Evolutionary conservation across 495 filamentous ascomycete genomes (phyloP).

Genomic region (Neurospora sp.): DNA sequence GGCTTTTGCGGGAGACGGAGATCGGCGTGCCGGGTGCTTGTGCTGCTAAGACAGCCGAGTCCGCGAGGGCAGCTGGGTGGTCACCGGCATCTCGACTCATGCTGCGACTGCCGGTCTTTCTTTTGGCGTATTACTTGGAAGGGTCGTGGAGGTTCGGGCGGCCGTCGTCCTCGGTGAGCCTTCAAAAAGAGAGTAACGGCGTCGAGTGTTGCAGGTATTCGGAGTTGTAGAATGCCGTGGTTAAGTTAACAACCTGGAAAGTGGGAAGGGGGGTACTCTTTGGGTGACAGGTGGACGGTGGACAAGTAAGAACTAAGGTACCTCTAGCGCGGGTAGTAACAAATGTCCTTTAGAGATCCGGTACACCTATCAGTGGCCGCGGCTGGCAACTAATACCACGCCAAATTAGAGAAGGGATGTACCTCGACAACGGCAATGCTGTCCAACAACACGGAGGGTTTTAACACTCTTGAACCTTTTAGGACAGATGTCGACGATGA

Average conservation of each 20-base stretch:
- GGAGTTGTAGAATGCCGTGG: background rate
- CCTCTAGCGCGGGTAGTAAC: background rate
- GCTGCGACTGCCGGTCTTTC: slow-evolving; percentile 11
- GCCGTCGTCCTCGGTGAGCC: background rate
- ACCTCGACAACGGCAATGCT: background rate
- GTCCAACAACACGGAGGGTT: background rate
- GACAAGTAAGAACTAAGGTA: background rate
- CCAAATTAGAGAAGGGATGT: background rate
- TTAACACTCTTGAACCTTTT: background rate
- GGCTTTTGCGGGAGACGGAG: slow-evolving; percentile 8
- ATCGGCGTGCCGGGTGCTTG: slow-evolving; percentile 10
- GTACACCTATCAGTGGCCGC: background rate
- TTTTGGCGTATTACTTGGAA: background rate
- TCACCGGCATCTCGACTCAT: slow-evolving; percentile 35
- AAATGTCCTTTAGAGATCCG: background rate
- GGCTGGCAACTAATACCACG: background rate
- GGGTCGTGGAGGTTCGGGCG: background rate
- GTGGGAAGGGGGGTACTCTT: background rate
- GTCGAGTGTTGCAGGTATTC: background rate
- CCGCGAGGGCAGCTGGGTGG: slow-evolving; percentile 26
- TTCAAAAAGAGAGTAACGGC: background rate
- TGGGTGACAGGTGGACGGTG: background rate
- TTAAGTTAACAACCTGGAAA: background rate
- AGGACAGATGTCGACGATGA: background rate
- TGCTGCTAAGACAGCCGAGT: slow-evolving; percentile 14